phyloP scores from a whole-genome alignment of 2,329 filamentous ascomycete species.

The Fonsecaea pedrosoi region DNA sequence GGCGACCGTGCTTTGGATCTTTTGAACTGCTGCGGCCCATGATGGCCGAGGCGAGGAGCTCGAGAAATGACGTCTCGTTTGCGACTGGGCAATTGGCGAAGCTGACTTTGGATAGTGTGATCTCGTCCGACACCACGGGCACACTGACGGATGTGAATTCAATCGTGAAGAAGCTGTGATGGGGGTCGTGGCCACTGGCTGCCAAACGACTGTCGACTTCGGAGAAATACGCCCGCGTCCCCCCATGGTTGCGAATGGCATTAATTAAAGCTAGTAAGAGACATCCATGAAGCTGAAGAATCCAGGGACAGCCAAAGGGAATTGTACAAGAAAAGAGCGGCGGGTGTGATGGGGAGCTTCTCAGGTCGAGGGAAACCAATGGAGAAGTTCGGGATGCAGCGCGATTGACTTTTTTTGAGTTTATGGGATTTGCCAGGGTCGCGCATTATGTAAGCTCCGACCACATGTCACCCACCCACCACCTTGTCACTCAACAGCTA shows the following conservation, averaged over 20 bases:
- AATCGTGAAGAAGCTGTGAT: slow-evolving; percentile 23
- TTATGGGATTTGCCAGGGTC: slow-evolving; percentile 12
- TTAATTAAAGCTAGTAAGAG: slow-evolving; percentile 10
- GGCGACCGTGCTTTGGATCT: slow-evolving; percentile 58
- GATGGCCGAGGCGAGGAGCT: slow-evolving; percentile 32
- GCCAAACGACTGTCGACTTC: slow-evolving; percentile 21
- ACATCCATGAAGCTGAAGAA: slow-evolving; percentile 24
- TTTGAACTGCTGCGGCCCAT: slow-evolving; percentile 56
- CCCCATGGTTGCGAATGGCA: slow-evolving; percentile 11
- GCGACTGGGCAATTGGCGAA: background rate
- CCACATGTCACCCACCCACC: background rate
- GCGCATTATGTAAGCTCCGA: slow-evolving; percentile 7
- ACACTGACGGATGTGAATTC: slow-evolving; percentile 22
- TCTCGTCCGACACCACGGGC: slow-evolving; percentile 32
- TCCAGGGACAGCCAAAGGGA: background rate
- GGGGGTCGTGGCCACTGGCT: slow-evolving; percentile 11
- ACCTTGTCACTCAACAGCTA: background rate
- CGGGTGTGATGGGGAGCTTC: slow-evolving; percentile 16
- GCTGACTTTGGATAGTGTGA: slow-evolving; percentile 16
- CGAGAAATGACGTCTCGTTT: slow-evolving; percentile 29
- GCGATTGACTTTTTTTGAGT: slow-evolving; percentile 19
- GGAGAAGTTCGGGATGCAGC: background rate
- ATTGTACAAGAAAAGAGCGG: slow-evolving; percentile 9
- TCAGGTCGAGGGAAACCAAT: background rate
- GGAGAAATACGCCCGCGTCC: slow-evolving; percentile 31